Conservation (phyloP, 2,329 filamentous ascomycete genomes). For the Pleochaeta shiraiana region DNA sequence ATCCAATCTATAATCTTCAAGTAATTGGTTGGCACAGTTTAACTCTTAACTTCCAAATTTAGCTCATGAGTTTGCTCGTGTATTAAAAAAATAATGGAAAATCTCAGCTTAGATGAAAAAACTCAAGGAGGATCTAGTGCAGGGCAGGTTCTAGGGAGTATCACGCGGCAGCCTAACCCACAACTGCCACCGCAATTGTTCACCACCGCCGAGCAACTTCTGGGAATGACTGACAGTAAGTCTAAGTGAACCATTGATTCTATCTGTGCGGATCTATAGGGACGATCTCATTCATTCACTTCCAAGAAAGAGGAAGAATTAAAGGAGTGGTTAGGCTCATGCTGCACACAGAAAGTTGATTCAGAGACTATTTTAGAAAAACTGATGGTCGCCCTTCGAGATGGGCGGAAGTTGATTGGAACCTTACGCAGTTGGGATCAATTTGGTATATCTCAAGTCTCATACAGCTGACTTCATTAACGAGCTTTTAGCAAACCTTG, state of each 20-base stretch:
- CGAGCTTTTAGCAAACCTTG: slow-evolving; percentile 52
- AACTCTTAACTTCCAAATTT: neutral
- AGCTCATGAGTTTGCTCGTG: neutral
- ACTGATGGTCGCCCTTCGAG: slow-evolving; percentile 72
- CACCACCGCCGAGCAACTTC: slow-evolving; percentile 82
- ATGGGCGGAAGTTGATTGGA: slow-evolving; percentile 84
- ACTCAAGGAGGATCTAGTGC: slow-evolving; percentile 17
- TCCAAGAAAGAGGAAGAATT: too few relatives aligned
- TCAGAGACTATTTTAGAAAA: slow-evolving; percentile 43
- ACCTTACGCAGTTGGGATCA: slow-evolving; percentile 94
- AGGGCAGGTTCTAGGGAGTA: neutral
- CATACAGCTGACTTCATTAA: slow-evolving; percentile 7
- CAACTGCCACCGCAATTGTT: slow-evolving; percentile 92
- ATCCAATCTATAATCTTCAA: too few relatives aligned
- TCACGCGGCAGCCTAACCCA: slow-evolving; percentile 7
- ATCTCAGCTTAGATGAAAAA: slow-evolving; percentile 28
- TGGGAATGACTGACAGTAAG: slow-evolving; percentile 96
- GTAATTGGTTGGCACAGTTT: neutral
- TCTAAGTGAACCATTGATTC: too few relatives aligned
- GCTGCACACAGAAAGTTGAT: neutral
- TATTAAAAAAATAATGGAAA: slow-evolving; percentile 25
- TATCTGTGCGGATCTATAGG: too few relatives aligned
- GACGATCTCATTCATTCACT: too few relatives aligned
- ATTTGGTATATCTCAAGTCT: slow-evolving; percentile 43
- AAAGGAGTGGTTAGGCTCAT: neutral